Conservation (phyloP, 2,329 filamentous ascomycete genomes). For the Sarocladiaceae sp. region DNA sequence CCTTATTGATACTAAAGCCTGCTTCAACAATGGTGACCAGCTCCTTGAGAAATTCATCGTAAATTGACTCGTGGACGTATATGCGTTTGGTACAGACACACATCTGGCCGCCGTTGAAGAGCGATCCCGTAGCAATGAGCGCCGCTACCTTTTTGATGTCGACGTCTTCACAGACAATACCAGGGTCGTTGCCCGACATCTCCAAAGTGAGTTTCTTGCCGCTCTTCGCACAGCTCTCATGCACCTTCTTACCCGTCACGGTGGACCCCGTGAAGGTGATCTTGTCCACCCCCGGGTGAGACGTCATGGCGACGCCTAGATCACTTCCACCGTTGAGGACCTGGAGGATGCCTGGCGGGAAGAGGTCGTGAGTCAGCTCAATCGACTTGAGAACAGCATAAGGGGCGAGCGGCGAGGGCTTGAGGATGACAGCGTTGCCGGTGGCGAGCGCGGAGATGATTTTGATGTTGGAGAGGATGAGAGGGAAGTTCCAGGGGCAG, state of each 20-base stretch:
- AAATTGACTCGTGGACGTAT: slow-evolving; percentile 52
- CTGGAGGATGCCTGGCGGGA: slow-evolving; percentile 57
- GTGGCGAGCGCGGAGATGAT: slow-evolving; percentile 50
- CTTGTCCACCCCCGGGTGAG: slow-evolving; percentile 59
- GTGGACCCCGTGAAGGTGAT: slow-evolving; percentile 70
- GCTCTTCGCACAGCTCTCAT: neutral
- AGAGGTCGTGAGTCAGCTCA: slow-evolving; percentile 50
- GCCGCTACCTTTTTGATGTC: slow-evolving; percentile 1
- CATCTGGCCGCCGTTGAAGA: slow-evolving; percentile 48
- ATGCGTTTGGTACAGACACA: slow-evolving; percentile 43
- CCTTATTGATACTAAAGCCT: neutral
- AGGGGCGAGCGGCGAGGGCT: slow-evolving; percentile 52
- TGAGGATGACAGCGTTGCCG: slow-evolving; percentile 49
- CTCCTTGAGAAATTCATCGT: slow-evolving; percentile 41
- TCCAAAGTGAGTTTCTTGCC: slow-evolving; percentile 2
- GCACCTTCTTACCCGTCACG: slow-evolving; percentile 11
- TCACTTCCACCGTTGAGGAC: slow-evolving; percentile 53
- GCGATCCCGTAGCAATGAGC: neutral
- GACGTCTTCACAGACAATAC: slow-evolving; percentile 4
- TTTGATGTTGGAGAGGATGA: slow-evolving; percentile 46
- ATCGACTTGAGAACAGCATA: slow-evolving; percentile 53
- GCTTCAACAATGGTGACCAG: slow-evolving; percentile 17
- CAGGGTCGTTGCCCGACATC: slow-evolving; percentile 5
- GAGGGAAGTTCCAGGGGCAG: slow-evolving; percentile 60
- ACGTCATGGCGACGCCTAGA: slow-evolving; percentile 33